A percentile compares a stretch with the other conserved stretches of the same genome.
Evolutionary conservation across 768 basidiomycete species (phyloP).

Genomic region (Rhizopogon sp.): DNA sequence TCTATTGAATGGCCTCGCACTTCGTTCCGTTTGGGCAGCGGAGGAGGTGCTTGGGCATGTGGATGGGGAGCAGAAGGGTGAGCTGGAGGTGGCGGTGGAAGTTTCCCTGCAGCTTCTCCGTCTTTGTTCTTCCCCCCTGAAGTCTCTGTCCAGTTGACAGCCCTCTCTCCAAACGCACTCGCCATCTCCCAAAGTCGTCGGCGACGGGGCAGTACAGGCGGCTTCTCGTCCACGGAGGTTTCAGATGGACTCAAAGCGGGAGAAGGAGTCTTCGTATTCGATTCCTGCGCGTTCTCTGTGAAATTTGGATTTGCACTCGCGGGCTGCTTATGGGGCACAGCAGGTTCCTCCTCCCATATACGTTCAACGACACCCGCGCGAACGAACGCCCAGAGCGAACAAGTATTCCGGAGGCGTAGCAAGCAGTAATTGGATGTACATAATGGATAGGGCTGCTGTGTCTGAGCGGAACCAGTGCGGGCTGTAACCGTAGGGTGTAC

Average conservation of each 20-base stretch:
- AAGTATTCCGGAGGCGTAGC: constrained; percentile 76
- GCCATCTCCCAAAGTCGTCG: constrained; percentile 67
- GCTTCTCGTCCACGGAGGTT: constrained; percentile 32
- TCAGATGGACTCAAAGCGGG: background rate
- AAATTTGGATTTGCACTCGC: constrained; percentile 11
- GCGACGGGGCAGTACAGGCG: constrained; percentile 60
- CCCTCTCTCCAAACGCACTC: constrained; percentile 54
- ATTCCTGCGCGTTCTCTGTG: background rate
- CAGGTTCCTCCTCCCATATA: constrained; percentile 80
- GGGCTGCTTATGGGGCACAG: constrained; percentile 25
- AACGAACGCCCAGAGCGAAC: constrained; percentile 86
- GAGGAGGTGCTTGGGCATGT: constrained; percentile 33
- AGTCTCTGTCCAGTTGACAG: constrained; percentile 47
- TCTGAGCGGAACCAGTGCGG: constrained; percentile 18
- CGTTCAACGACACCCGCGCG: constrained; percentile 77
- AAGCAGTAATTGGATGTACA: constrained; percentile 88
- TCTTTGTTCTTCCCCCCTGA: constrained; percentile 29
- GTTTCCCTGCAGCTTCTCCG: constrained; percentile 4
- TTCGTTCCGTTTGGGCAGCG: constrained; percentile 46
- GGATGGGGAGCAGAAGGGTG: constrained; percentile 20
- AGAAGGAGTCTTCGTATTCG: background rate
- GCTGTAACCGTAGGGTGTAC: constrained; percentile 40
- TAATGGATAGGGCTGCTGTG: constrained; percentile 51
- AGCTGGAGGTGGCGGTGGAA: constrained; percentile 19
- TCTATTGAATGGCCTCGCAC: constrained; percentile 23